Evolutionary conservation across 441 rosid genomes (phyloP), one percentile per base, ranked within the genome.

Genomic region (Erysimum cheiri): DNA sequence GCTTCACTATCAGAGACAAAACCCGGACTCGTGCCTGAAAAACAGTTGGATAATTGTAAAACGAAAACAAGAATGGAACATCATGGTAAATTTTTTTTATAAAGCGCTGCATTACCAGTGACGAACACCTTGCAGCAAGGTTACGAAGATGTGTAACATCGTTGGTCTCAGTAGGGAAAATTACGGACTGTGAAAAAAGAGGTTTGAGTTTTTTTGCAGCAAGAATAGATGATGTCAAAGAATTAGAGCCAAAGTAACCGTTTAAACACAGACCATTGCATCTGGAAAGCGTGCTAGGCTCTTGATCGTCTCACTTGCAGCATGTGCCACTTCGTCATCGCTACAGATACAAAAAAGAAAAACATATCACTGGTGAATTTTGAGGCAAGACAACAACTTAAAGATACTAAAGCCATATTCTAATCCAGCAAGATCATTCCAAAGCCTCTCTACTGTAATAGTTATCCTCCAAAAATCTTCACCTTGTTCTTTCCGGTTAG

Each of bases 21-120:
- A 91, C 81, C 46, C 93, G 93, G 8, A 83, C 87, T 54, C 88
- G 96, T 65, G 84, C 98, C 98, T 93, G 87, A 69, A 83, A 81
- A 65, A 50, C 13, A 64, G 57, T 72, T 47, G 8, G 15, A 26
- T 26, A 28, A 64, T 4, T 10, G 56, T 64, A n/a, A 69, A 11
- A 5, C 4, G 12, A 48, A 17, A 29, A n/a, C 22, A 63, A 40
- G 35, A 46, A 59, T 31, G 54, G 32, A 59, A 41, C n/a, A 37
- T 14, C 28, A 53, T 7, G 33, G 32, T 70, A 15, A 58, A 24
- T 40, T n/a, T 2, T 10, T n/a, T 56, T 7, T 28, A 52, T n/a
- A 43, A 35, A 28, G 32, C n/a, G 28, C n/a, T n/a, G 36, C 40
- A 54, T 32, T 88, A 91, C 97, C 89, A 88, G 65, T 17, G 96